phyloP scores from a whole-genome alignment of 768 basidiomycete genomes.

The Pseudohyphozyma bogoriensis region DNA sequence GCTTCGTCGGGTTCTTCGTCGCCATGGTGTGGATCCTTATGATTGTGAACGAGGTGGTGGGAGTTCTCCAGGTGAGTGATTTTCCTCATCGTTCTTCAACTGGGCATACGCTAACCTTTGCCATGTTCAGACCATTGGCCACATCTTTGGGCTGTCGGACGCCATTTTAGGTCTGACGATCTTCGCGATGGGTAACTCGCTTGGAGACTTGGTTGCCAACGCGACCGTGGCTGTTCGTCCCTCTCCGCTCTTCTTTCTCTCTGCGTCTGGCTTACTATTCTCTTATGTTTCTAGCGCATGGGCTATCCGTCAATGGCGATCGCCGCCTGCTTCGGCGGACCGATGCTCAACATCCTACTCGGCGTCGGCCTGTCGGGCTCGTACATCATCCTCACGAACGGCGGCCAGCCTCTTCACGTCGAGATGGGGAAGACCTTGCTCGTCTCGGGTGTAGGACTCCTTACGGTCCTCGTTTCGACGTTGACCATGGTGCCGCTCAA shows the following conservation, averaged over 20 bases:
- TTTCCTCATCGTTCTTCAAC: not conserved
- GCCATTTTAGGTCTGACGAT: constrained; percentile 94
- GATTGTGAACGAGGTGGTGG: constrained; percentile 90
- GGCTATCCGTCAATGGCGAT: constrained; percentile 75
- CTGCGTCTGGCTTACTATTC: not conserved
- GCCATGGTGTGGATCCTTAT: constrained; percentile 97
- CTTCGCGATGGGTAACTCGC: constrained; percentile 90
- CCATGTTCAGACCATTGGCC: constrained; percentile 64
- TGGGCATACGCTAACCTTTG: not conserved
- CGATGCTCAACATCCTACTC: constrained; percentile 41
- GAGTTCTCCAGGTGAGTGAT: constrained; percentile 65
- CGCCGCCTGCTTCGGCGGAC: constrained; percentile 74
- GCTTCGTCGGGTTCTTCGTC: constrained; percentile 81
- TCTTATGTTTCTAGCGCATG: constrained; percentile 43
- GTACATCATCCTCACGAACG: constrained; percentile 53
- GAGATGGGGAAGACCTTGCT: constrained; percentile 72
- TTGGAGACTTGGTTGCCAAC: constrained; percentile 94
- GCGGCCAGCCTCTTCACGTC: constrained; percentile 47
- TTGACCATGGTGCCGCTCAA: constrained; percentile 77
- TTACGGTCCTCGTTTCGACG: constrained; percentile 62
- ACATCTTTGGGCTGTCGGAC: constrained; percentile 89
- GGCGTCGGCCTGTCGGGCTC: constrained; percentile 88
- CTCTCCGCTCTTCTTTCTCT: not conserved
- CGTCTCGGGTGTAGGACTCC: constrained; percentile 72
- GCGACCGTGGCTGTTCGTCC: constrained; percentile 66